phyloP scores from a whole-genome alignment of 2,329 filamentous ascomycete species.

The Emmonsiellopsis sp. region DNA sequence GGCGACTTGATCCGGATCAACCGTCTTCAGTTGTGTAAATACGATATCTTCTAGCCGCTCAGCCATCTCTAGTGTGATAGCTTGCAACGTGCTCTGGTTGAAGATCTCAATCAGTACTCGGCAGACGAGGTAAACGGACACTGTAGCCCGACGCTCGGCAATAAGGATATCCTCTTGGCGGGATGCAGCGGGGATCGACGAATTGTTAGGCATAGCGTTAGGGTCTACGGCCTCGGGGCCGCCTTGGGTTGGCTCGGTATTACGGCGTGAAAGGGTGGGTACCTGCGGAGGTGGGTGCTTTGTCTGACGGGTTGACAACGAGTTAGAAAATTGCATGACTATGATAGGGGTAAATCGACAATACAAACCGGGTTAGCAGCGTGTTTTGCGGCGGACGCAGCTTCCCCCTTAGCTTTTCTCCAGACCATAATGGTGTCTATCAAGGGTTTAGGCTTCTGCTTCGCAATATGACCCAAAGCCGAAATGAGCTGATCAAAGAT shows the following conservation, averaged over 20 bases:
- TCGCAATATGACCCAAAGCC: conserved; percentile 87
- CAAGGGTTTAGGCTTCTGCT: conserved; percentile 84
- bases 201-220: conserved; percentile 17
- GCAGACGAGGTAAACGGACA: conserved; percentile 93
- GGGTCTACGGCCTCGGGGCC: conserved; percentile 26
- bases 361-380: conserved; percentile 23
- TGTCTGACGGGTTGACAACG: conserved; percentile 10
- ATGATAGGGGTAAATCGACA: not conserved
- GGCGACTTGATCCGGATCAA: conserved; percentile 67
- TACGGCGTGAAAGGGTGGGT: conserved; percentile 52
- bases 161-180: conserved; percentile 65
- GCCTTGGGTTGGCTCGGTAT: conserved; percentile 60
- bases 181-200: conserved; percentile 29
- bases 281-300: conserved; percentile 32
- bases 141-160: conserved; percentile 80
- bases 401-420: conserved; percentile 92
- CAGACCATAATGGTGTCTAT: conserved; percentile 98
- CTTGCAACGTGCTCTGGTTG: conserved; percentile 72
- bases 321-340: not conserved
- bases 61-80: conserved; percentile 83
- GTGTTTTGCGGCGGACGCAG: conserved; percentile 59
- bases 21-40: conserved; percentile 85
- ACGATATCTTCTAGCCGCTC: conserved; percentile 92
- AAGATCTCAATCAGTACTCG: conserved; percentile 91
- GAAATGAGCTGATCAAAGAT: conserved; percentile 90